phyloP scores from a whole-genome alignment of 768 basidiomycete genomes.

The Boletus subparvulus region DNA sequence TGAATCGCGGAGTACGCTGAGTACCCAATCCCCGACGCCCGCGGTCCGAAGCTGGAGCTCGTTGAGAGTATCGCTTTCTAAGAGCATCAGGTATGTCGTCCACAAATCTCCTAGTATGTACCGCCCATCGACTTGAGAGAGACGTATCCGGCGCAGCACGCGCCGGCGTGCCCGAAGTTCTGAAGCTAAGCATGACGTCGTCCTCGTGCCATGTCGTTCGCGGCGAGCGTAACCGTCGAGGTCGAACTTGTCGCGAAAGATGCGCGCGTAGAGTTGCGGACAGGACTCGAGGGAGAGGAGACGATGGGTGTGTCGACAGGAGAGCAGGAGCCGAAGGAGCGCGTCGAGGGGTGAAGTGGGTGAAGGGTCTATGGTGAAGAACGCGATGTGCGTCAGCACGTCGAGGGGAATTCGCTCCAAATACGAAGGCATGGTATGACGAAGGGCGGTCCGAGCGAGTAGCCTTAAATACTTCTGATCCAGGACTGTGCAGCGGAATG shows the following conservation, averaged over 20 bases:
- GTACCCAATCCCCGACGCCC: constrained; percentile 37
- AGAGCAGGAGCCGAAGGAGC: constrained; percentile 46
- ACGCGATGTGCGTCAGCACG: constrained; percentile 55
- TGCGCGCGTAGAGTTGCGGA: constrained; percentile 56
- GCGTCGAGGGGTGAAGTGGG: constrained; percentile 39
- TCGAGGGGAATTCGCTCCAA: constrained; percentile 55
- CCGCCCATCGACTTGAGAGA: constrained; percentile 25
- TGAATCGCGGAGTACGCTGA: constrained; percentile 20
- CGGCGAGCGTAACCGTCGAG: constrained; percentile 26
- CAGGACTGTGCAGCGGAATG: constrained; percentile 29
- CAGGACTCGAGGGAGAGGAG: constrained; percentile 42
- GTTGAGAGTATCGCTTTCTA: constrained; percentile 55
- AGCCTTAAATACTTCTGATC: constrained; percentile 27
- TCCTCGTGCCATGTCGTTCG: constrained; percentile 32
- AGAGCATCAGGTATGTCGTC: constrained; percentile 57
- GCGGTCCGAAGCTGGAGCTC: constrained; percentile 43
- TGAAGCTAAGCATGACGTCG: constrained; percentile 41
- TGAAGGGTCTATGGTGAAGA: constrained; percentile 42
- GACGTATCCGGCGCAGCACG: constrained; percentile 49
- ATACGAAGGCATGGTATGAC: constrained; percentile 41
- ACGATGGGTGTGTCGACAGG: constrained; percentile 44
- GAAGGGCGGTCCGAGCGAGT: constrained; percentile 9
- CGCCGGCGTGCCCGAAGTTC: constrained; percentile 50
- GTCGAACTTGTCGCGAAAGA: constrained; percentile 55
- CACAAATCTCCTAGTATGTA: constrained; percentile 49